phyloP scores from a whole-genome alignment of 2,329 filamentous ascomycete species.

The Sordariomycetes sp. region DNA sequence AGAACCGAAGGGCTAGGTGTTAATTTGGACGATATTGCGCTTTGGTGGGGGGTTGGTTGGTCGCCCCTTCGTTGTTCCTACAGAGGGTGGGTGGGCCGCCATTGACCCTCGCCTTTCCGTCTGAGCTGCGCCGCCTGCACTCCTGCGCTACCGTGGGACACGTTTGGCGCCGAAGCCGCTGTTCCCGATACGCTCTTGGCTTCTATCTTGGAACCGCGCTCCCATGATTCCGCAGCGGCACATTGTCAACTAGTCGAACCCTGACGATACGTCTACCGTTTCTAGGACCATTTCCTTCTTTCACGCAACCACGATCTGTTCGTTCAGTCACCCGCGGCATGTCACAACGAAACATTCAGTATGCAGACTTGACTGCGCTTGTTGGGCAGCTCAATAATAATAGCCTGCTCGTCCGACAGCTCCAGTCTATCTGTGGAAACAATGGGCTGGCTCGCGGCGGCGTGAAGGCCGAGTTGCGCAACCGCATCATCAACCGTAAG shows the following conservation, averaged over 20 bases:
- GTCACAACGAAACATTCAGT: slow-evolving; percentile 13
- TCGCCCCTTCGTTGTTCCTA: background rate
- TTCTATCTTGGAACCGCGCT: background rate
- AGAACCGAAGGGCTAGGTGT: too few species aligned
- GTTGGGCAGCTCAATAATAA: slow-evolving; percentile 28
- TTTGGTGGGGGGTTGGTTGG: background rate
- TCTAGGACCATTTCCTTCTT: background rate
- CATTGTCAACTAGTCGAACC: background rate
- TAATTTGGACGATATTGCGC: too few species aligned
- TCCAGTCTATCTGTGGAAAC: slow-evolving; percentile 62
- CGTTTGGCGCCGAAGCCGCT: background rate
- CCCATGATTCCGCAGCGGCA: background rate
- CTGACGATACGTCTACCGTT: background rate
- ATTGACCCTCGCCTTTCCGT: background rate
- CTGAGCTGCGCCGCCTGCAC: too few species aligned
- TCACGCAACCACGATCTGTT: background rate
- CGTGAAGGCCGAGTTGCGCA: slow-evolving; percentile 72
- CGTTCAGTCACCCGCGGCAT: background rate
- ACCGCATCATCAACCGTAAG: slow-evolving; percentile 66
- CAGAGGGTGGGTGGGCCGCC: background rate
- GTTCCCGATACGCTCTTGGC: too few species aligned
- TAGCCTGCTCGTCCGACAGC: slow-evolving; percentile 43
- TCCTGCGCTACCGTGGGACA: too few species aligned
- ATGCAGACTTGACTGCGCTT: slow-evolving; percentile 29
- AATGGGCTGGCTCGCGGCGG: slow-evolving; percentile 69